Evolutionary conservation across 352 stramenopile species (phyloP).

Genomic region (Pythium guiyangense): DNA sequence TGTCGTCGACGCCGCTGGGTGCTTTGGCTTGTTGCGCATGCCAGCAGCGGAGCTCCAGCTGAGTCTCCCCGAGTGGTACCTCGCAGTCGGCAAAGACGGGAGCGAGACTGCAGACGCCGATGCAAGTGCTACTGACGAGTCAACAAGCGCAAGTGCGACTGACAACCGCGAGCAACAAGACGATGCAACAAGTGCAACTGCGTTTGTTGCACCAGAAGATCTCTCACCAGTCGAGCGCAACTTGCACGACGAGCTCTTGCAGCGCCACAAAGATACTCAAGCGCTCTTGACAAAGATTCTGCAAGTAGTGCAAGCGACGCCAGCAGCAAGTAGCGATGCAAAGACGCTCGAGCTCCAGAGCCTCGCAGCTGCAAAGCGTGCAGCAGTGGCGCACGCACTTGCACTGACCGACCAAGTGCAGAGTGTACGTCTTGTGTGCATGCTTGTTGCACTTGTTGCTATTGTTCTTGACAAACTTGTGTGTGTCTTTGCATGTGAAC

Average conservation of each 20-base stretch:
- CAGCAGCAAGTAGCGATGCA: slow-evolving; percentile 11
- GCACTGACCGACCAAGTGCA: slow-evolving; percentile 49
- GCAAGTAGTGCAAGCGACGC: slow-evolving; percentile 13
- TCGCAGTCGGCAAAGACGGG: slow-evolving; percentile 44
- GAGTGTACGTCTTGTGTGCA: slow-evolving; percentile 27
- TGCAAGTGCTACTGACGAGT: background rate
- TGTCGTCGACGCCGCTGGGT: slow-evolving; percentile 29
- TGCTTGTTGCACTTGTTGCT: background rate
- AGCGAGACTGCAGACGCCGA: slow-evolving; percentile 22
- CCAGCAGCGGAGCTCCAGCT: slow-evolving; percentile 39
- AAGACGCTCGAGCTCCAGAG: slow-evolving; percentile 45
- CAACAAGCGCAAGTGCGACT: slow-evolving; percentile 6
- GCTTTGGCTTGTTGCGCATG: slow-evolving; percentile 39
- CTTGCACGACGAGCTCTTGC: slow-evolving; percentile 34
- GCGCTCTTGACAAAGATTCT: slow-evolving; percentile 36
- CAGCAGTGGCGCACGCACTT: slow-evolving; percentile 34
- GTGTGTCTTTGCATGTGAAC: slow-evolving; percentile 4
- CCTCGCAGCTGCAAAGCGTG: slow-evolving; percentile 54
- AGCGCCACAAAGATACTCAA: slow-evolving; percentile 24
- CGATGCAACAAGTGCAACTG: background rate
- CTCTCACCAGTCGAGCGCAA: slow-evolving; percentile 38
- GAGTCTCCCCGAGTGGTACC: slow-evolving; percentile 68
- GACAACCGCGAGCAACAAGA: slow-evolving; percentile 9
- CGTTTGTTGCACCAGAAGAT: slow-evolving; percentile 27
- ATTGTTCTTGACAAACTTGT: slow-evolving; percentile 1